Base-by-base conservation (phyloP, 345 rosid species). In the Durio zibethinus region DNA sequence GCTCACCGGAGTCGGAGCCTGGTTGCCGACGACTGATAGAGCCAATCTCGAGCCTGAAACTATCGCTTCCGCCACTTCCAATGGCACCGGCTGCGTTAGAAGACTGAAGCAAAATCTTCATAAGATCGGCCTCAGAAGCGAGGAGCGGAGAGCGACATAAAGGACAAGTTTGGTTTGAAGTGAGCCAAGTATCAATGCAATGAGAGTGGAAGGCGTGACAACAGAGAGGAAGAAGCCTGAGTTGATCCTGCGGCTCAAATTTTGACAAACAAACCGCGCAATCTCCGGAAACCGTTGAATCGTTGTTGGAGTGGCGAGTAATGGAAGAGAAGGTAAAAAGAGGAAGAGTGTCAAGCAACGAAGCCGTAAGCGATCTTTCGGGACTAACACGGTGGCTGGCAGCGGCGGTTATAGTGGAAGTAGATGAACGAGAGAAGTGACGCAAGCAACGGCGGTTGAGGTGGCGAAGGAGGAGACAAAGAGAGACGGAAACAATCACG, bases 1-100 rank as follows among this genome's bases (percentile, higher is more conserved):
- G 84, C 14, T 80, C 86, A n/a, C 38, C 72, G 18, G 76, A 33
- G 2, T 72, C 86, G 1, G 83, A 71, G 72, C 76, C 76, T 29
- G 83, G 47, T 70, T 80, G 84, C 12, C 82, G 84, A 61, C 86
- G 92, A 87, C 97, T 92, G 10, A 96, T 63, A 2, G 99, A 92
- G 81, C 99, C 99, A 56, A 96, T 93, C 88, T 93, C 97, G 5
- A 96, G 84, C 7, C 93, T 88, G 77, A 96, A 96, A 40, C 97
- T 96, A 69, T 83, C 89, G 29, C 77, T 80, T 25, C 79, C 80
- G 5, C 66, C 73, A 12, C 57, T 59, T 53, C 73, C 76, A 18
- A 54, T 62, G 25, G 23, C 54, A 1, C 16, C 45, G 3, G 48
- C 79, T 36, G 23, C 64, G 23, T 35, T 8, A 35, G 84, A 54